phyloP scores from a whole-genome alignment of 306 rosid species.

The Glycyrrhiza uralensis region DNA sequence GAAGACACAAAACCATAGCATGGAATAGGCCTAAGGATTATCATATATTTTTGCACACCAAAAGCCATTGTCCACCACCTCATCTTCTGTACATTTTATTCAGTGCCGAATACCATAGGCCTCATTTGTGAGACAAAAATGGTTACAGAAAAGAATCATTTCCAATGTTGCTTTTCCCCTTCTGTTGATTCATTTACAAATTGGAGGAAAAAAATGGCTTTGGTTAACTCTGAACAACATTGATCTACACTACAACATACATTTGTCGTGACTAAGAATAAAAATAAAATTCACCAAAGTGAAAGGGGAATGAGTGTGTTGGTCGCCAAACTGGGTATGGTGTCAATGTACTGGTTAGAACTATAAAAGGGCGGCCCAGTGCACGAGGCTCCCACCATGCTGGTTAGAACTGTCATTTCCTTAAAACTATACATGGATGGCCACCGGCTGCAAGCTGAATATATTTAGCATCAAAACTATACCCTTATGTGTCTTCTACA shows the following conservation, averaged over 20 bases:
- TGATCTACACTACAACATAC: constrained; percentile 39
- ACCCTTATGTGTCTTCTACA: constrained; percentile 67
- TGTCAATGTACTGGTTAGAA: constrained; percentile 19
- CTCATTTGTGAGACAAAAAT: neutral
- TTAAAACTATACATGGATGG: constrained; percentile 43
- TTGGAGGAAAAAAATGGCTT: constrained; percentile 17
- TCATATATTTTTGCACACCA: neutral
- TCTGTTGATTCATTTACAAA: constrained; percentile 34
- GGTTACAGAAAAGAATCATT: constrained; percentile 12
- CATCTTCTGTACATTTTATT: constrained; percentile 12
- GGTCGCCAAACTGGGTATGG: constrained; percentile 24
- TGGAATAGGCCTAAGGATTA: neutral
- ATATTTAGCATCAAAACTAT: constrained; percentile 35
- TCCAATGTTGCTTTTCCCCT: constrained; percentile 7
- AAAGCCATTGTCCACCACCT: neutral
- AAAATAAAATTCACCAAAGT: constrained; percentile 1
- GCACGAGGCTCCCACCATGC: no score
- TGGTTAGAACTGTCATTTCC: constrained; percentile 34
- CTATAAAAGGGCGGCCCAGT: no score
- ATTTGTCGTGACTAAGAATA: constrained; percentile 17
- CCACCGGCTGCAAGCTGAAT: constrained; percentile 31
- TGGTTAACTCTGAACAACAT: constrained; percentile 15
- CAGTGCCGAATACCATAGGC: neutral
- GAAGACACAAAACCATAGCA: neutral
- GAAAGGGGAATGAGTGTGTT: neutral